Percentiles rank a stretch among this genome's conserved stretches.
These are phyloP conservation scores for Colletotrichum noveboracense DNA, from an alignment of 2,329 filamentous ascomycete genomes.

Conservation along the genomic window DNA sequence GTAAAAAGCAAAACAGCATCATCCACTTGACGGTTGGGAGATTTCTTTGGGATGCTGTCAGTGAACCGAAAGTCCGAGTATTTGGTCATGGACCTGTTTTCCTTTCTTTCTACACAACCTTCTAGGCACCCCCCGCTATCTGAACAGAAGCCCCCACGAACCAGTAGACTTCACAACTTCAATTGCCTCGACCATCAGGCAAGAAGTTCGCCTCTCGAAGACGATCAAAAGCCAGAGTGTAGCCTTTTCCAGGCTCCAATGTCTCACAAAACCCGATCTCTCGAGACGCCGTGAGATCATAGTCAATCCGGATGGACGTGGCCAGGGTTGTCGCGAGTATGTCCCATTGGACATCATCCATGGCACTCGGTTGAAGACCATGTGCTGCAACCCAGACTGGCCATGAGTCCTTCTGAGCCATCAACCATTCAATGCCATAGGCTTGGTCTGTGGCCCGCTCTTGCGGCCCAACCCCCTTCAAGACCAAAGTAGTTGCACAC, in stretches of 20 bases:
- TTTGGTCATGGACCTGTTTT: no score
- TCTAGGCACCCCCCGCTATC: no score
- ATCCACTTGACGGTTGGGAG: not conserved
- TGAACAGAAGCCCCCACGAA: no score
- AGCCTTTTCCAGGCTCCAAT: not conserved
- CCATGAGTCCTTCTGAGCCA: no score
- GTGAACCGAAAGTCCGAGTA: no score
- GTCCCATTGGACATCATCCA: not conserved
- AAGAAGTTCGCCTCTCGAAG: not conserved
- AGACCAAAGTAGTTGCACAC: no score
- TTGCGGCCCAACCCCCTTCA: no score
- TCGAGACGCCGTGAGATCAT: not conserved
- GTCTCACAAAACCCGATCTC: not conserved
- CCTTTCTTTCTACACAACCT: no score
- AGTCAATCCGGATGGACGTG: not conserved
- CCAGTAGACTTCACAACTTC: not conserved
- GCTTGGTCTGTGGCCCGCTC: no score
- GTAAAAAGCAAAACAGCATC: not conserved
- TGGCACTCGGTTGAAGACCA: not conserved
- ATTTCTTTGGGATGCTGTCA: not conserved
- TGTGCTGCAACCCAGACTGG: no score
- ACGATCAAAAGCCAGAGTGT: not conserved
- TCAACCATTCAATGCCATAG: no score
- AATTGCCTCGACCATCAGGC: not conserved
- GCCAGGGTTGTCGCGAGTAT: not conserved